Percentiles rank a stretch among this genome's conserved stretches.
Evolutionary conservation across 805 yeast species (phyloP).

Genomic region (Hemisphaericaspora nanyangensis): DNA sequence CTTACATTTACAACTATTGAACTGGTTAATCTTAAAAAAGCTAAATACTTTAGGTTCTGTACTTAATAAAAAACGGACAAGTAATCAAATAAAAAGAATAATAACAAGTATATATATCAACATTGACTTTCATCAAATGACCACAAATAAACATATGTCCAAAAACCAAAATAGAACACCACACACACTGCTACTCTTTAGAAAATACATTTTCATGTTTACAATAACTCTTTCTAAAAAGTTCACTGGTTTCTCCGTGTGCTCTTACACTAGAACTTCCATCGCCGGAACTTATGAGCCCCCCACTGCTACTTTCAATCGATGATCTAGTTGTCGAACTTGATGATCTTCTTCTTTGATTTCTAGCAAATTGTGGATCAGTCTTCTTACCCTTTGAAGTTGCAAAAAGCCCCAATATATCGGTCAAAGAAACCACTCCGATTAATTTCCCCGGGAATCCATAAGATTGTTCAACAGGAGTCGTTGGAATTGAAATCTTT

Average conservation of each 20-base stretch:
- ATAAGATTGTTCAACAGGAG: constrained; percentile 10
- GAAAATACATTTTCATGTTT: constrained; percentile 10
- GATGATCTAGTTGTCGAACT: constrained; percentile 24
- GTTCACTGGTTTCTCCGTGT: constrained; percentile 3
- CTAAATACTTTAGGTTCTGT: too few species aligned
- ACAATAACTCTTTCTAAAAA: constrained; percentile 5
- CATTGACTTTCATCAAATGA: too few species aligned
- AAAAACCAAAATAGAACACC: too few species aligned
- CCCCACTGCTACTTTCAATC: constrained; percentile 6
- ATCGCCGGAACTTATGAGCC: background rate
- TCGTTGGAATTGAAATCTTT: constrained; percentile 3
- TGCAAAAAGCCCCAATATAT: constrained; percentile 78
- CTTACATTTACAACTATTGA: too few species aligned
- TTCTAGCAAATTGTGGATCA: constrained; percentile 85
- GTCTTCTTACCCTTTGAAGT: constrained; percentile 58
- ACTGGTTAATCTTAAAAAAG: too few species aligned
- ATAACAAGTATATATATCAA: too few species aligned
- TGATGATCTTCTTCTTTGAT: constrained; percentile 72
- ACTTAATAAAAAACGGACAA: too few species aligned
- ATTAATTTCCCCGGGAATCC: constrained; percentile 76
- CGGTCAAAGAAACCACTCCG: constrained; percentile 92
- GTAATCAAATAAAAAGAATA: too few species aligned
- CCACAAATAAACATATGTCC: too few species aligned
- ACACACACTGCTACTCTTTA: too few species aligned
- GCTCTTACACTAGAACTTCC: background rate